Evolutionary conservation across 2,329 filamentous ascomycete genomes (phyloP), one percentile per base, ranked within the genome.

Genomic region (Onygena corvina): DNA sequence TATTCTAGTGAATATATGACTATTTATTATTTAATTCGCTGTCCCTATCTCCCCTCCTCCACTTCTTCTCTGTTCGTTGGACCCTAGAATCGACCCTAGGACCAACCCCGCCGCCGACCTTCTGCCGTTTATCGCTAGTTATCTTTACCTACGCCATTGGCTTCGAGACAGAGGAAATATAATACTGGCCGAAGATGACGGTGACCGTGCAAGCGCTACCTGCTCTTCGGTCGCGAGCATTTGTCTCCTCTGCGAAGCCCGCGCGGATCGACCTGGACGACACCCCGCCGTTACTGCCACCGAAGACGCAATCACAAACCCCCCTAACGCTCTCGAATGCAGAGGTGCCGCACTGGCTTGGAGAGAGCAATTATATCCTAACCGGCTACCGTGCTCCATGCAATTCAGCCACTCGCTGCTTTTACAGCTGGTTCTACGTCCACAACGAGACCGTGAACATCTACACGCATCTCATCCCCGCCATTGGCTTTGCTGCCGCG

Each of bases 391-490:
- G 82, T 31, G 76, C 76, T 0, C 71, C 72, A 21, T 80, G 77
- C 2, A 73, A 74, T 50, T 84, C 80, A 0, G 81, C 78, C 64
- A 52, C 61, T 11, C 71, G 68, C 48, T 84, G 78, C 20, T 69
- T 77, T 50, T 66, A 72, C 34, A 80, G 75, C 35, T 67, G 84
- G 20, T 64, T 70, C 44, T 79, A 83, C 62, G 58, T 84, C 11
- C 80, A 86, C 65, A 84, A 82, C 61, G 77, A 82, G 61, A 76
- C 76, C 5, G 76, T 84, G 38, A 86, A 86, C 62, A 84, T 86
- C 58, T 85, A 81, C 63, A 75, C 79, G 1, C 83, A 86, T 62
- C 71, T 86, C 8, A 58, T 86, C 36, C 87, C 86, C 4, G 77
- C 82, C 8, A 40, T 83, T 1, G 56, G 75, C 30, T 80, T 84